These are phyloP conservation scores for Talaromyces thailandensis DNA, from an alignment of 495 filamentous ascomycete genomes.

Conservation along the genomic window DNA sequence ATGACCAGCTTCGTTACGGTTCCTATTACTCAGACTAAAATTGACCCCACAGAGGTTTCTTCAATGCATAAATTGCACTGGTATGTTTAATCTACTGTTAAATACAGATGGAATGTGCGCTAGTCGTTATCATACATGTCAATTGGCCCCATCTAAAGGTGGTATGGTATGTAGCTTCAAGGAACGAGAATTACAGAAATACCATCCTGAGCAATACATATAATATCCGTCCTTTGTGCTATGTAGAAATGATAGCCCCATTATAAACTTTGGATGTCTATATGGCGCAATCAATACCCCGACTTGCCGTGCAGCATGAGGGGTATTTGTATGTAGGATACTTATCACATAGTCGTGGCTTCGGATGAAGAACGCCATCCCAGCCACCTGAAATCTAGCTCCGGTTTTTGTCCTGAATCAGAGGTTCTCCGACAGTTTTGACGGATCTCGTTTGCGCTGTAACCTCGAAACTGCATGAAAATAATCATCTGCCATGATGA, in stretches of 20 bases:
- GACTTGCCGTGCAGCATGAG: background rate
- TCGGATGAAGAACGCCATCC: background rate
- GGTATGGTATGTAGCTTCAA: background rate
- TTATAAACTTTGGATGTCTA: background rate
- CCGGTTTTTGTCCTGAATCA: background rate
- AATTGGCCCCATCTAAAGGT: background rate
- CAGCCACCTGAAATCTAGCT: background rate
- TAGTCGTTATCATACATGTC: background rate
- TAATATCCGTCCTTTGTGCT: background rate
- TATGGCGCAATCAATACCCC: background rate
- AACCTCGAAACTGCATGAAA: background rate
- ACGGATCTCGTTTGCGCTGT: background rate
- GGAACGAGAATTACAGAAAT: background rate
- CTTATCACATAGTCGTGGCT: background rate
- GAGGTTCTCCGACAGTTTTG: background rate
- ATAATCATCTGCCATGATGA: background rate
- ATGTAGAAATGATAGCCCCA: background rate
- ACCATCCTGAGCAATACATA: background rate
- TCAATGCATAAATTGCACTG: background rate
- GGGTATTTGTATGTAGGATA: background rate
- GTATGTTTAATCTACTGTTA: background rate
- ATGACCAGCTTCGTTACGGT: background rate
- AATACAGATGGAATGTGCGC: background rate
- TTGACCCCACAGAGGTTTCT: background rate
- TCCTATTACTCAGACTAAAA: background rate